These are phyloP conservation scores for Drechslerella stenobrocha DNA, from an alignment of 2,329 filamentous ascomycete genomes.

Conservation along the genomic window DNA sequence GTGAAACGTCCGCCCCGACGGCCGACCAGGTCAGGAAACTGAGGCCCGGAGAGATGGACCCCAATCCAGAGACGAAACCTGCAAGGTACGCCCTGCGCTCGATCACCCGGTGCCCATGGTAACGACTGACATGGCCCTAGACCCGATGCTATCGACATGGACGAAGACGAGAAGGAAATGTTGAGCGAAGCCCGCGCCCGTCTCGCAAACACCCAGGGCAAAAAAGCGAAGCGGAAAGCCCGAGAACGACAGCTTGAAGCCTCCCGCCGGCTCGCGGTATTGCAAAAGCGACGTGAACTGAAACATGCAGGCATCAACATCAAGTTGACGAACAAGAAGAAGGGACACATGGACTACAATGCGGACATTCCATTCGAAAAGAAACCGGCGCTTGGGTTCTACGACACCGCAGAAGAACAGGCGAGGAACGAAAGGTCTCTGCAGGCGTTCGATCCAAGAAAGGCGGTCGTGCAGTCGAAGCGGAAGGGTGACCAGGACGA, in stretches of 20 bases:
- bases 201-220: slow-evolving; percentile 95
- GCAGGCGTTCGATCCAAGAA: slow-evolving; percentile 84
- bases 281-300: slow-evolving; percentile 93
- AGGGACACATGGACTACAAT: slow-evolving; percentile 99
- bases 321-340: slow-evolving; percentile 86
- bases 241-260: slow-evolving; percentile 94
- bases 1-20: slow-evolving; percentile 81
- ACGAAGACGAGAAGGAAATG: slow-evolving; percentile 99
- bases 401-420: slow-evolving; percentile 85
- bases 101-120: background rate
- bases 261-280: slow-evolving; percentile 80
- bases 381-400: slow-evolving; percentile 83
- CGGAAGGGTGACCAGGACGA: slow-evolving; percentile 90
- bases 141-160: slow-evolving; percentile 87
- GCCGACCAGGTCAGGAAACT: slow-evolving; percentile 89
- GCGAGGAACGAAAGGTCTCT: slow-evolving; percentile 79
- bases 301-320: slow-evolving; percentile 99
- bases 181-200: slow-evolving; percentile 94
- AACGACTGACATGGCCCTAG: slow-evolving; percentile 19
- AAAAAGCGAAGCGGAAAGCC: slow-evolving; percentile 98
- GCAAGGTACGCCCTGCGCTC: slow-evolving; percentile 66
- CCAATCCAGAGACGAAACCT: slow-evolving; percentile 95
- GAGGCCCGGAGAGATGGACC: slow-evolving; percentile 89
- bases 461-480: slow-evolving; percentile 85
- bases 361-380: slow-evolving; percentile 98